Base-by-base conservation (phyloP, 306 rosid species). In the Sphenostylis stenocarpa region DNA sequence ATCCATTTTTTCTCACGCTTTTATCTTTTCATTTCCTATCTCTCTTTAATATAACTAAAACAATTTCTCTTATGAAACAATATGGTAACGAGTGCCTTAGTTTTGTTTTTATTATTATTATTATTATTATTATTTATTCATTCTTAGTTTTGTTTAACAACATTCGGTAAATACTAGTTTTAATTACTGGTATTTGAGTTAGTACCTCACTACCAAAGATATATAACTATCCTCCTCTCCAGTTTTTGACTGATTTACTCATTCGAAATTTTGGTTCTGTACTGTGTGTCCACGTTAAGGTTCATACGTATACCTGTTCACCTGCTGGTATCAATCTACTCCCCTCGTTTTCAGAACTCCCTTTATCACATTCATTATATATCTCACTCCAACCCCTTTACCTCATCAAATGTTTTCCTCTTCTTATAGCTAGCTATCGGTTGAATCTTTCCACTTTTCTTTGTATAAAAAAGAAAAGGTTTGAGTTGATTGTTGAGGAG, bases 261-360 rank as follows among this genome's bases (percentile, higher is more conserved):
- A 16, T 10, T 16, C 2, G 77, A 57, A 39, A 56, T 23, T 23
- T 1, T 38, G 5, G 23, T 48, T 77, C 9, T 55, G 47, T 9
- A 47, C 52, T 41, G 70, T 57, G 62, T 77, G 72, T 28, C 31
- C 83, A 26, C 29, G 29, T 68, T 56, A 39, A 58, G 82, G 77
- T 69, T 76, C 48, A 41, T 56, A 55, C 48, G 67, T 41, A 53
- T 26, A 26, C 49, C 45, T 45, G 31, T 60, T 73, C 62, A 48
- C 17, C 61, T 69, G 75, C 5, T 48, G 61, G 20, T 16, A 49
- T 48, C 12, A 13, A 57, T n/a, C 65, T 57, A 57, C 65, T 47
- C 55, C 63, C 47, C 67, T 39, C 51, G 55, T 47, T 17, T 81
- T 66, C 72, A 67, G 20, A 60, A 39, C 39, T 21, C 62, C 28